Percentiles rank a stretch among this genome's conserved stretches.
These are phyloP conservation scores for Huiozyma naganishii DNA, from an alignment of 805 yeast genomes.

Conservation along the genomic window DNA sequence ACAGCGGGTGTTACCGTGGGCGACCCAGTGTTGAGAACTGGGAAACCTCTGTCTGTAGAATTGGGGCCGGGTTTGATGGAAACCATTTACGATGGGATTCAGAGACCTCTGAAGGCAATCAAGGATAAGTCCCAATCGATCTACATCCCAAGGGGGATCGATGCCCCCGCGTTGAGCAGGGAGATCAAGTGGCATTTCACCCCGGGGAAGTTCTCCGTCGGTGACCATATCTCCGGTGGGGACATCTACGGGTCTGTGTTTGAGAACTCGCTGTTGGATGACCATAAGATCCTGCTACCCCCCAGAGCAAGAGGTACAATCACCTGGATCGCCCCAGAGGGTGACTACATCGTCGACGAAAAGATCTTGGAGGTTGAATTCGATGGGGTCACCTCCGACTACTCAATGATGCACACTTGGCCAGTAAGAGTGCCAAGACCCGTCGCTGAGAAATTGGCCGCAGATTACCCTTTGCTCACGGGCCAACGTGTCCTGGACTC, in stretches of 20 bases:
- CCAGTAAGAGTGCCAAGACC: slow-evolving; percentile 99
- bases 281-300: slow-evolving; percentile 90
- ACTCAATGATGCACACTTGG: slow-evolving; percentile 97
- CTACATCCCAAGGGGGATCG: slow-evolving; percentile 97
- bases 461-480: slow-evolving; percentile 89
- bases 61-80: slow-evolving; percentile 99
- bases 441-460: slow-evolving; percentile 85
- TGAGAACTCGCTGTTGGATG: slow-evolving; percentile 85
- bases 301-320: slow-evolving; percentile 98
- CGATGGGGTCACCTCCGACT: slow-evolving; percentile 69
- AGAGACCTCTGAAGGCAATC: slow-evolving; percentile 93
- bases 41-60: slow-evolving; percentile 97
- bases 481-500: slow-evolving; percentile 99
- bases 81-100: slow-evolving; percentile 98
- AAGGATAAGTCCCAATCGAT: slow-evolving; percentile 80
- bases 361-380: slow-evolving; percentile 88
- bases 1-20: slow-evolving; percentile 99
- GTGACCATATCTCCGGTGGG: slow-evolving; percentile 98
- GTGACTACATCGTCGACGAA: slow-evolving; percentile 86
- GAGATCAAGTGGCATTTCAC: slow-evolving; percentile 72
- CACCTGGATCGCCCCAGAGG: slow-evolving; percentile 78
- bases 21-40: slow-evolving; percentile 96
- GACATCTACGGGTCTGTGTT: slow-evolving; percentile 89
- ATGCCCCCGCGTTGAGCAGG: slow-evolving; percentile 90
- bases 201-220: slow-evolving; percentile 65